These are phyloP conservation scores for Hyphodiscus hymeniophilus DNA, from an alignment of 495 filamentous ascomycete species.

Conservation along the genomic window DNA sequence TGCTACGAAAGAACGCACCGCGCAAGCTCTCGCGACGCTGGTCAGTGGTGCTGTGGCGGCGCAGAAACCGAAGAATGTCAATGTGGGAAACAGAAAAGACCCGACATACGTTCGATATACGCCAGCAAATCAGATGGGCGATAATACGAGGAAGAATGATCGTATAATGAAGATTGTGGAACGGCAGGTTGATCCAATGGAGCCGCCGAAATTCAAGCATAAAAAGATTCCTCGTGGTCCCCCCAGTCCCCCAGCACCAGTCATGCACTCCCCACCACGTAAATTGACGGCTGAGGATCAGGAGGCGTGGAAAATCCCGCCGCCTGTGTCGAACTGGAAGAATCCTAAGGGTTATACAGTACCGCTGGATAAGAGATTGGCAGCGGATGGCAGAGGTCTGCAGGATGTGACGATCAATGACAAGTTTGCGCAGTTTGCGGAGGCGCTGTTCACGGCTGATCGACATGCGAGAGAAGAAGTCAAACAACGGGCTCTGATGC, in stretches of 20 bases:
- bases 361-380: conserved; percentile 89
- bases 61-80: conserved; percentile 94
- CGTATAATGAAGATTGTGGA: conserved; percentile 98
- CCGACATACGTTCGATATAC: conserved; percentile 95
- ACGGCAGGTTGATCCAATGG: conserved; percentile 91
- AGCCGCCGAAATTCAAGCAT: conserved; percentile 96
- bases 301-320: conserved; percentile 93
- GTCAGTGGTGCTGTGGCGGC: conserved; percentile 80
- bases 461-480: conserved; percentile 94
- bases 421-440: conserved; percentile 94
- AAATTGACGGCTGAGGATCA: conserved; percentile 97
- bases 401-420: conserved; percentile 98
- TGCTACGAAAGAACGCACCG: conserved; percentile 78
- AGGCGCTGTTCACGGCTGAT: conserved; percentile 90
- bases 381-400: conserved; percentile 87
- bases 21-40: conserved; percentile 69
- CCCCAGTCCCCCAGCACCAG: conserved; percentile 82
- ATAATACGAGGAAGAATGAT: conserved; percentile 78
- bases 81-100: conserved; percentile 64
- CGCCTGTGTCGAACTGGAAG: conserved; percentile 97
- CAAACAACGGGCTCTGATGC: conserved; percentile 85
- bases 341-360: conserved; percentile 98
- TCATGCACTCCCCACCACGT: conserved; percentile 91
- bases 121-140: conserved; percentile 94
- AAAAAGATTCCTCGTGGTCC: conserved; percentile 97